Evolutionary conservation across 768 basidiomycete genomes (phyloP).

Genomic region (Hypholoma fasciculare): DNA sequence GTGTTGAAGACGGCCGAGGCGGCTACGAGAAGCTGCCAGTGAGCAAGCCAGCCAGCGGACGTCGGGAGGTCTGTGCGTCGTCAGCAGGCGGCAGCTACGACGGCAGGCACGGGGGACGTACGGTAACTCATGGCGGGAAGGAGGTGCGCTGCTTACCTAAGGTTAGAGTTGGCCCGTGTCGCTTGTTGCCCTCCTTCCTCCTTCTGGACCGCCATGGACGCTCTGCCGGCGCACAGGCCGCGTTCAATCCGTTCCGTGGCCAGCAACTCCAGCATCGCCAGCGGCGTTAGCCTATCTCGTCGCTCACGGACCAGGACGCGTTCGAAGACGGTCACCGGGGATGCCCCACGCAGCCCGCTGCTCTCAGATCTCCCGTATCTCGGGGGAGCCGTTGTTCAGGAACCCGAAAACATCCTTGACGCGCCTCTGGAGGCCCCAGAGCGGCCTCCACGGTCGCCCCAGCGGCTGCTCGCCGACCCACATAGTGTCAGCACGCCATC

Average conservation of each 20-base stretch:
- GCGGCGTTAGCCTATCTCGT: slow-evolving; percentile 50
- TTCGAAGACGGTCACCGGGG: slow-evolving; percentile 49
- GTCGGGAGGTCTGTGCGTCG: slow-evolving; percentile 57
- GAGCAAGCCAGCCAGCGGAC: slow-evolving; percentile 70
- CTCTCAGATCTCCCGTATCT: slow-evolving; percentile 36
- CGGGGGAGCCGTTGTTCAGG: slow-evolving; percentile 22
- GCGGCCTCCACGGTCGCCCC: slow-evolving; percentile 29
- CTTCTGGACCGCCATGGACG: slow-evolving; percentile 16
- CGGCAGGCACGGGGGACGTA: slow-evolving; percentile 17
- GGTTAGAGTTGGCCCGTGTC: slow-evolving; percentile 6
- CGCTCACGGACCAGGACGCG: slow-evolving; percentile 55
- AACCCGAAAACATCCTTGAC: slow-evolving; percentile 19
- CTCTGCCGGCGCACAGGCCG: slow-evolving; percentile 23
- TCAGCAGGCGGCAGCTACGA: not conserved
- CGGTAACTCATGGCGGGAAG: slow-evolving; percentile 14
- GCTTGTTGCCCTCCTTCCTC: slow-evolving; percentile 2
- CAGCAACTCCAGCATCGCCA: slow-evolving; percentile 50
- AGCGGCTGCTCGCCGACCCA: slow-evolving; percentile 15
- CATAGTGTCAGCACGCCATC: slow-evolving; percentile 26
- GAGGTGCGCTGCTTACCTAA: slow-evolving; percentile 16
- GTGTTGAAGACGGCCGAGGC: slow-evolving; percentile 83
- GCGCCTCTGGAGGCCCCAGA: slow-evolving; percentile 15
- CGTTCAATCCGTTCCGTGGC: slow-evolving; percentile 48
- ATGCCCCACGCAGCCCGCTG: slow-evolving; percentile 20
- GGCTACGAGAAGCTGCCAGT: slow-evolving; percentile 87